These are phyloP conservation scores for Trichoderma sp. DNA, from an alignment of 2,329 filamentous ascomycete species.

Conservation along the genomic window DNA sequence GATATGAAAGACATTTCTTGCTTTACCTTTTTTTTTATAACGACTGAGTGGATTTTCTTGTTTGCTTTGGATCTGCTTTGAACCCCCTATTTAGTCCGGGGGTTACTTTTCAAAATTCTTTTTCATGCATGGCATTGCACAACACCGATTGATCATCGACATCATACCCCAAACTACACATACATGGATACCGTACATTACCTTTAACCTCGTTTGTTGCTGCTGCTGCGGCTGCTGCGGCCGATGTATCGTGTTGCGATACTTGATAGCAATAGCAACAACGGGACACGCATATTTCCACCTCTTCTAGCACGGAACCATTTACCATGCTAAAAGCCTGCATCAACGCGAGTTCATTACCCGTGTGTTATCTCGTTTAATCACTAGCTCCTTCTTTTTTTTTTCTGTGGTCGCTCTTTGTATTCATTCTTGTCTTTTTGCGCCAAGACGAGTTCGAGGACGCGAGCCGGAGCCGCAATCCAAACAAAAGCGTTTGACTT, in stretches of 20 bases:
- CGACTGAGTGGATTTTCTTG: background rate
- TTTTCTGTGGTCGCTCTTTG: background rate
- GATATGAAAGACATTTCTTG: background rate
- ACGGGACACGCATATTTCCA: background rate
- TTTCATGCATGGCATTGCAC: slow-evolving; percentile 10
- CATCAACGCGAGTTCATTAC: background rate
- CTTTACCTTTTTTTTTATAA: background rate
- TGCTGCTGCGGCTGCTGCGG: background rate
- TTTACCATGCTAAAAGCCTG: background rate
- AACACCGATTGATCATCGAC: slow-evolving; percentile 4
- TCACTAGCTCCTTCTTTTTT: background rate
- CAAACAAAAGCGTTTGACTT: background rate
- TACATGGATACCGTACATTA: slow-evolving; percentile 19
- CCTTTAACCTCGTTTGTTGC: background rate
- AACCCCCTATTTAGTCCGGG: background rate
- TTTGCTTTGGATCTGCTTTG: background rate
- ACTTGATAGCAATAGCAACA: background rate
- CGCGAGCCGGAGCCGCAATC: background rate
- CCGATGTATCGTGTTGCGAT: background rate
- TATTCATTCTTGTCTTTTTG: background rate
- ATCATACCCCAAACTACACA: slow-evolving; percentile 6
- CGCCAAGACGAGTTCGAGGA: background rate
- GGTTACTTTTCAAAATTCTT: background rate
- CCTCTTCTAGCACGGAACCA: background rate
- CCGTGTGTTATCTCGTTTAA: background rate